These are phyloP conservation scores for Bimuria novae-zelandiae DNA, from an alignment of 2,329 filamentous ascomycete genomes.

Conservation along the genomic window DNA sequence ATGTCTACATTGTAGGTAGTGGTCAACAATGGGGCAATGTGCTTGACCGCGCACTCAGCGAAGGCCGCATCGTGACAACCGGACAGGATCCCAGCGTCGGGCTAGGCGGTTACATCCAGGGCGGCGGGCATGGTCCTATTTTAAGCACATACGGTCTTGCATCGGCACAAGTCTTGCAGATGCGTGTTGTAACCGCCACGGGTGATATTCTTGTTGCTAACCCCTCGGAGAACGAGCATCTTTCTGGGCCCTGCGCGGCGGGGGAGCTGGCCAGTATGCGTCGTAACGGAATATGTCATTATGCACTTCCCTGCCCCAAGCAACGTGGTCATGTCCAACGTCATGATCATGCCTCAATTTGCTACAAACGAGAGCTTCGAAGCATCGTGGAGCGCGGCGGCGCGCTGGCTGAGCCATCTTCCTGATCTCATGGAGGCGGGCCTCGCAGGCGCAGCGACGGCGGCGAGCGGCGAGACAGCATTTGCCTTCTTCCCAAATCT, in stretches of 20 bases:
- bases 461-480: conserved; percentile 13
- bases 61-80: conserved; percentile 8
- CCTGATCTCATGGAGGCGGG: conserved; percentile 38
- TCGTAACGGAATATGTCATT: conserved; percentile 20
- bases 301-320: conserved; percentile 19
- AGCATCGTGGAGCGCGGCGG: conserved; percentile 32
- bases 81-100: conserved; percentile 49
- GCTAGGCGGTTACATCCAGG: conserved; percentile 44
- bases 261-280: not conserved
- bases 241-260: not conserved
- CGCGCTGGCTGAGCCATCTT: conserved; percentile 17
- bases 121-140: conserved; percentile 59
- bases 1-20: conserved; percentile 25
- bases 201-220: conserved; percentile 19
- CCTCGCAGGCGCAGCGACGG: conserved; percentile 27
- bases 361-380: conserved; percentile 15
- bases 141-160: conserved; percentile 45
- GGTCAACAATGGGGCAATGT: conserved; percentile 18
- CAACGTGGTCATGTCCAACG: conserved; percentile 9
- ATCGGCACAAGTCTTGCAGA: conserved; percentile 18
- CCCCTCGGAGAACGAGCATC: conserved; percentile 9
- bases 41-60: not conserved
- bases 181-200: conserved; percentile 14
- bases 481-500: not conserved
- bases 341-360: conserved; percentile 12